Evolutionary conservation across 2,329 filamentous ascomycete species (phyloP).

Genomic region (Calonectria naviculata): DNA sequence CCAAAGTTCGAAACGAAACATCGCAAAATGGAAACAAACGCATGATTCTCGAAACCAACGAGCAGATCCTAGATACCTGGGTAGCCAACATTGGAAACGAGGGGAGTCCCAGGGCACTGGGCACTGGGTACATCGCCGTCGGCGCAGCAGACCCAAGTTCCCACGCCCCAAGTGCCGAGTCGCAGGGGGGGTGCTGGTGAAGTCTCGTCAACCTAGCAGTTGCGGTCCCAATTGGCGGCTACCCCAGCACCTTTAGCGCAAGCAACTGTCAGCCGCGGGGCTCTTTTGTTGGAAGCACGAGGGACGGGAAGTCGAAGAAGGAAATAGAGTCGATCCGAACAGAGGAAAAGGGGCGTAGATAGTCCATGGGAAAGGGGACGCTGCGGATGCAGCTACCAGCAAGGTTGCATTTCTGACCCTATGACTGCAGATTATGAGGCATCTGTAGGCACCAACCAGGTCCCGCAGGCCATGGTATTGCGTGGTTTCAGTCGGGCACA

Average conservation of each 20-base stretch:
- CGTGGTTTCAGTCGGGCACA: constrained; percentile 13
- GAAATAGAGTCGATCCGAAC: constrained; percentile 2
- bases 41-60: neutral
- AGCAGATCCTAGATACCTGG: neutral
- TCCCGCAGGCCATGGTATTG: constrained; percentile 5
- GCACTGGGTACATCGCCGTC: constrained; percentile 26
- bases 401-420: constrained; percentile 20
- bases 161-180: constrained; percentile 34
- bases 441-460: constrained; percentile 23
- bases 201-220: constrained; percentile 14
- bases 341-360: neutral
- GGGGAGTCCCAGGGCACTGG: neutral
- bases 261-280: constrained; percentile 25
- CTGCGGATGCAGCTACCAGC: neutral
- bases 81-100: neutral
- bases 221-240: constrained; percentile 26
- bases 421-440: constrained; percentile 24
- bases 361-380: neutral
- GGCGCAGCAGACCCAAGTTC: constrained; percentile 33
- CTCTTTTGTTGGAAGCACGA: constrained; percentile 18
- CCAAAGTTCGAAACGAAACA: constrained; percentile 15
- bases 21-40: neutral
- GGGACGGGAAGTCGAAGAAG: neutral
- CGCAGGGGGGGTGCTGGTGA: constrained; percentile 31
- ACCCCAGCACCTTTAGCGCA: neutral